Conservation (phyloP, 768 basidiomycete species). For the Candolleomyces eurysporus region DNA sequence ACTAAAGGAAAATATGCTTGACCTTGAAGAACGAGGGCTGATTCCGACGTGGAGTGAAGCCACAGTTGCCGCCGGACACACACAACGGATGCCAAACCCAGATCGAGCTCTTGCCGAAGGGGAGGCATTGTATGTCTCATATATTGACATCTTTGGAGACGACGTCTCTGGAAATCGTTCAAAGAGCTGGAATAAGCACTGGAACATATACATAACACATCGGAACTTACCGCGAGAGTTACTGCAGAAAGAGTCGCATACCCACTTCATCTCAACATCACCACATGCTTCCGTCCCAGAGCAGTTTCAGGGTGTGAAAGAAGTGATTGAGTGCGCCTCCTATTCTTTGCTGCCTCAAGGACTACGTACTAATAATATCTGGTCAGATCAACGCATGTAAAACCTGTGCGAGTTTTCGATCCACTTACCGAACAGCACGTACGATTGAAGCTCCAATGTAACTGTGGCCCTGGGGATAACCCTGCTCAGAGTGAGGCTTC, state of each 20-base stretch:
- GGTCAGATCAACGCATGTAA: constrained; percentile 25
- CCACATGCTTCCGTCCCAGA: constrained; percentile 32
- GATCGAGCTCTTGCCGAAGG: constrained; percentile 26
- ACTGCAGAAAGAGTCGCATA: constrained; percentile 34
- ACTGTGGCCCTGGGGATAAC: constrained; percentile 36
- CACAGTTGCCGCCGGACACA: constrained; percentile 16
- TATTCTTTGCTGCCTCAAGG: not conserved
- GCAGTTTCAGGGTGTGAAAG: constrained; percentile 31
- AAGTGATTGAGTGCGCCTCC: constrained; percentile 27
- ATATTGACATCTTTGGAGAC: constrained; percentile 33
- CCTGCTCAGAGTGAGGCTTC: constrained; percentile 36
- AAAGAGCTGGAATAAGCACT: constrained; percentile 46
- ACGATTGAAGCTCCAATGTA: constrained; percentile 21
- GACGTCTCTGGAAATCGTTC: constrained; percentile 43
- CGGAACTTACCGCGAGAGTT: constrained; percentile 31
- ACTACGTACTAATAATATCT: not conserved
- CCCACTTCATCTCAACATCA: constrained; percentile 41
- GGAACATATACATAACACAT: constrained; percentile 37
- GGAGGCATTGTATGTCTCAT: constrained; percentile 27
- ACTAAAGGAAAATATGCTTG: constrained; percentile 15
- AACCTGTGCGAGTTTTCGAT: constrained; percentile 31
- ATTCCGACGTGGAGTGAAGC: constrained; percentile 19
- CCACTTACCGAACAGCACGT: constrained; percentile 18
- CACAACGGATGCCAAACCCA: constrained; percentile 30
- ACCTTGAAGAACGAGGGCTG: constrained; percentile 10